A percentile compares a stretch with the other conserved stretches of the same genome.
These are phyloP conservation scores for Monosporascus sp. DNA, from an alignment of 2,329 filamentous ascomycete species.

Conservation along the genomic window DNA sequence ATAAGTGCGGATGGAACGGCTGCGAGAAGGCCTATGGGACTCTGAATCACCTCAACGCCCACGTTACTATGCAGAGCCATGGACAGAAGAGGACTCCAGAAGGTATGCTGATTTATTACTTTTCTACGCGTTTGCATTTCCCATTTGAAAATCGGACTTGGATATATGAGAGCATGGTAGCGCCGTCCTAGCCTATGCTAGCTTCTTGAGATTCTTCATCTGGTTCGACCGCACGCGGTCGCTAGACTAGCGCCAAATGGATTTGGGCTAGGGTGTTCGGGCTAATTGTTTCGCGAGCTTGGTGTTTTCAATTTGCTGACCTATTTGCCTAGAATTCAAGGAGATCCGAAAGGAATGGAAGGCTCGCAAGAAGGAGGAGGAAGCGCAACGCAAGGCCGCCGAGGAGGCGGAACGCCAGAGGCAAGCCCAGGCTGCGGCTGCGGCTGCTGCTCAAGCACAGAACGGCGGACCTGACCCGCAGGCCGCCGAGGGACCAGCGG, in stretches of 20 bases:
- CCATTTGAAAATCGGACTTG: not conserved
- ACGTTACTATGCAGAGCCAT: constrained; percentile 98
- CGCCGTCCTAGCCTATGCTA: not conserved
- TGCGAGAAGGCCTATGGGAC: constrained; percentile 99
- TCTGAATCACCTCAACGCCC: constrained; percentile 93
- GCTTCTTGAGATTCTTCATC: not conserved
- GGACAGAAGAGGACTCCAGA: constrained; percentile 92
- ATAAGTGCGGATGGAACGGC: constrained; percentile 97
- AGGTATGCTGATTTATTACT: constrained; percentile 56
- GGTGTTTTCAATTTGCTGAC: constrained; percentile 24
- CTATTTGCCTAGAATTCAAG: constrained; percentile 74
- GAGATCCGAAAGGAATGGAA: constrained; percentile 99
- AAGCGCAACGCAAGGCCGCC: constrained; percentile 80
- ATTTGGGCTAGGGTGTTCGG: not conserved
- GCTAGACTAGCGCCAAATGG: not conserved
- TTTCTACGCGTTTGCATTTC: not conserved
- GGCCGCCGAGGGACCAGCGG: constrained; percentile 45
- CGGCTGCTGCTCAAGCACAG: constrained; percentile 49
- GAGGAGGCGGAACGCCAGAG: constrained; percentile 76
- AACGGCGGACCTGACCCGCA: constrained; percentile 45
- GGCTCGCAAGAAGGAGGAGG: constrained; percentile 98
- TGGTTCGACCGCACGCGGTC: not conserved
- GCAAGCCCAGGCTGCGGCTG: constrained; percentile 34
- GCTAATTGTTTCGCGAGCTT: not conserved
- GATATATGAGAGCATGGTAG: not conserved